Evolutionary conservation across 805 yeast species (phyloP).

Genomic region (Kazachstania bromeliacearum): DNA sequence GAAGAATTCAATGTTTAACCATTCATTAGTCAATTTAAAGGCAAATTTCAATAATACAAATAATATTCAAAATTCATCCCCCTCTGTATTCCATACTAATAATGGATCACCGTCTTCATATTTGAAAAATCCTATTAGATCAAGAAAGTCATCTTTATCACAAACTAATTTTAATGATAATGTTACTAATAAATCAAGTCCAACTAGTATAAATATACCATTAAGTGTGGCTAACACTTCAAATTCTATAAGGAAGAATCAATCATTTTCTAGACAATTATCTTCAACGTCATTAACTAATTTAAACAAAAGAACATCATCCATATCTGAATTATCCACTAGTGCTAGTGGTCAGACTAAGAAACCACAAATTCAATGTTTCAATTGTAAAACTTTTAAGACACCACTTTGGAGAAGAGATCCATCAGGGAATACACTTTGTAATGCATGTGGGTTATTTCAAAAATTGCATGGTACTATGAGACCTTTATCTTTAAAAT

Average conservation of each 20-base stretch:
- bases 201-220: conserved; percentile 5
- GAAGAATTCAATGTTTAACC: neutral
- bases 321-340: conserved; percentile 15
- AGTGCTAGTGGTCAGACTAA: conserved; percentile 6
- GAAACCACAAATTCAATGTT: conserved; percentile 43
- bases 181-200: neutral
- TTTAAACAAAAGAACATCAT: conserved; percentile 17
- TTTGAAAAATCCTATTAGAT: conserved; percentile 2
- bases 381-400: conserved; percentile 84
- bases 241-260: conserved; percentile 23
- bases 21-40: neutral
- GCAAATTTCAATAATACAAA: neutral
- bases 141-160: conserved; percentile 5
- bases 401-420: conserved; percentile 95
- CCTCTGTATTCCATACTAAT: conserved; percentile 2
- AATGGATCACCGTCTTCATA: neutral
- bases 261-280: conserved; percentile 19
- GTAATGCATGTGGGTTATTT: conserved; percentile 94
- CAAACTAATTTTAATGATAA: conserved; percentile 1
- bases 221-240: conserved; percentile 9
- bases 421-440: conserved; percentile 83
- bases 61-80: conserved; percentile 1
- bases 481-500: conserved; percentile 80
- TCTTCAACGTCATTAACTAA: conserved; percentile 23
- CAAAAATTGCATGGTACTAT: conserved; percentile 91